Percentiles rank a stretch among this genome's conserved stretches.
Conservation (phyloP, 805 yeast species). For the Teunomyces tritomae region DNA sequence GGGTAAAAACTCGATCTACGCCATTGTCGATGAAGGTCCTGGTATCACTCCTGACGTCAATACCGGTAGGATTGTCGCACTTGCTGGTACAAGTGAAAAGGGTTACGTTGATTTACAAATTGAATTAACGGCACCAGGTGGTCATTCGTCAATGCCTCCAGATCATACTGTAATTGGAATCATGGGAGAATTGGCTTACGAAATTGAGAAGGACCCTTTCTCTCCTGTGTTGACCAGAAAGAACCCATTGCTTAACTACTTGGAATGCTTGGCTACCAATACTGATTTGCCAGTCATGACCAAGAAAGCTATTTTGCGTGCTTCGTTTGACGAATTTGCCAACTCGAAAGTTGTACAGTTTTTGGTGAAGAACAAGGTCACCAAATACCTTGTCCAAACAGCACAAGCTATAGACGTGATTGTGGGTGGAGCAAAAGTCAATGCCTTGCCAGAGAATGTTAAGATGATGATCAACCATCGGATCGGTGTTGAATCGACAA, state of each 20-base stretch:
- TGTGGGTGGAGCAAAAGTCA: constrained; percentile 39
- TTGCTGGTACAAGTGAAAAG: constrained; percentile 45
- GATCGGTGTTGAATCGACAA: constrained; percentile 28
- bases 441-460: constrained; percentile 38
- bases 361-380: constrained; percentile 15
- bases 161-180: constrained; percentile 80
- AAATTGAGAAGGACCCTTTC: constrained; percentile 60
- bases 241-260: constrained; percentile 58
- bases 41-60: constrained; percentile 28
- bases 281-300: constrained; percentile 22
- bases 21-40: constrained; percentile 67
- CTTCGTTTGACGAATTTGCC: constrained; percentile 35
- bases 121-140: constrained; percentile 62
- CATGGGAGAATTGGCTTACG: constrained; percentile 53
- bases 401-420: constrained; percentile 35
- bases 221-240: constrained; percentile 42
- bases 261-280: constrained; percentile 62
- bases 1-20: constrained; percentile 59
- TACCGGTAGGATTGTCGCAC: constrained; percentile 57
- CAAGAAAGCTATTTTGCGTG: constrained; percentile 33
- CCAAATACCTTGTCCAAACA: constrained; percentile 29
- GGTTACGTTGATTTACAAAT: constrained; percentile 48
- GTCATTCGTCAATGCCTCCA: constrained; percentile 81
- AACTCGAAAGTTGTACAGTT: constrained; percentile 23
- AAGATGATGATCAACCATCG: constrained; percentile 34